Evolutionary conservation across 1,139 yeast species (phyloP).

Genomic region (Sugiyamaella xylanicola): DNA sequence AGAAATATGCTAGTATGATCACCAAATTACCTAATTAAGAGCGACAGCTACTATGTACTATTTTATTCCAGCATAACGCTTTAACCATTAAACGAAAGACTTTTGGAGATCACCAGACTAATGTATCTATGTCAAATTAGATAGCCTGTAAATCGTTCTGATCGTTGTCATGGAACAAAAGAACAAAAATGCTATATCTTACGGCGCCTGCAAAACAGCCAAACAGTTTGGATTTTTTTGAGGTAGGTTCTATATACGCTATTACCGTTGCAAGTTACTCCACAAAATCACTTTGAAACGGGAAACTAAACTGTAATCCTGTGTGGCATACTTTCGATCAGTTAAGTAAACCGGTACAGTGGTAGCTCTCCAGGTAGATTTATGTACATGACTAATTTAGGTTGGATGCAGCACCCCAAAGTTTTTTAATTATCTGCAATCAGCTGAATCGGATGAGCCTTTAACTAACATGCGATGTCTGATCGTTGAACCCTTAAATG

Average conservation of each 20-base stretch:
- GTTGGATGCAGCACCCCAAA: background rate
- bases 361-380: background rate
- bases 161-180: too few species aligned
- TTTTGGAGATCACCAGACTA: background rate
- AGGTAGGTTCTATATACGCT: too few species aligned
- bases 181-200: too few species aligned
- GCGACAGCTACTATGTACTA: background rate
- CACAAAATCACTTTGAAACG: too few species aligned
- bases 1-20: background rate
- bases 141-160: background rate
- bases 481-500: constrained; percentile 4
- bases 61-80: background rate
- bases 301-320: too few species aligned
- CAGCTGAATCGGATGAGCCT: constrained; percentile 3
- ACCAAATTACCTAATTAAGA: background rate
- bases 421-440: background rate
- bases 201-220: too few species aligned
- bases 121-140: background rate
- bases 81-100: background rate
- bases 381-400: background rate
- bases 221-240: too few species aligned
- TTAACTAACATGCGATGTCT: constrained; percentile 5
- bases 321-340: background rate
- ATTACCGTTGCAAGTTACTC: too few species aligned
- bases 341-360: background rate